phyloP scores from a whole-genome alignment of 805 yeast genomes.

The Ogataea neopini region DNA sequence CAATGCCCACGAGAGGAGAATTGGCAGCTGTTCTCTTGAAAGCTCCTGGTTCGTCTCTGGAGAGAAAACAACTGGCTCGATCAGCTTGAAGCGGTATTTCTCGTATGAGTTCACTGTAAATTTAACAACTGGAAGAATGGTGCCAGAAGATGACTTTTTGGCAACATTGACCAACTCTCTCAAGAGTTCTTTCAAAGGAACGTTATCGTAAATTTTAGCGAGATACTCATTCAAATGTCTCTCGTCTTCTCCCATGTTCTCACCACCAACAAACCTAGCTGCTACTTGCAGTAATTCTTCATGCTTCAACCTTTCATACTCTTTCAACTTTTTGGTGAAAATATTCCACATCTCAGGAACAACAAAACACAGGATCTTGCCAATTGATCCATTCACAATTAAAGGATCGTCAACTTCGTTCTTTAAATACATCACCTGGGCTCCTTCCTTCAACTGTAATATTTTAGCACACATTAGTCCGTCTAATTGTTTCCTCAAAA shows the following conservation, averaged over 20 bases:
- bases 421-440: slow-evolving; percentile 93
- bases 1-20: slow-evolving; percentile 77
- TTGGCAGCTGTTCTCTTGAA: slow-evolving; percentile 61
- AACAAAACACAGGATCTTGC: slow-evolving; percentile 64
- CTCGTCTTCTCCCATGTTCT: slow-evolving; percentile 16
- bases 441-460: slow-evolving; percentile 71
- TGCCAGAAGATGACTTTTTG: slow-evolving; percentile 14
- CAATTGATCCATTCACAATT: slow-evolving; percentile 90
- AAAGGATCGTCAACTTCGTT: slow-evolving; percentile 61
- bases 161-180: slow-evolving; percentile 29
- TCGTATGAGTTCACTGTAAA: slow-evolving; percentile 41
- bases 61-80: slow-evolving; percentile 39
- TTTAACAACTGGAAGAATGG: slow-evolving; percentile 46
- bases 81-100: slow-evolving; percentile 30
- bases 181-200: slow-evolving; percentile 6
- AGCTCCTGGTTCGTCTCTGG: slow-evolving; percentile 32
- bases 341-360: slow-evolving; percentile 29
- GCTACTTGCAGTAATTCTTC: slow-evolving; percentile 20
- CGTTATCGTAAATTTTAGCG: slow-evolving; percentile 10
- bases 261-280: slow-evolving; percentile 18
- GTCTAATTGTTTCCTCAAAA: slow-evolving; percentile 26
- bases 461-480: slow-evolving; percentile 69
- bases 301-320: slow-evolving; percentile 22
- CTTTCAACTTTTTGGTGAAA: slow-evolving; percentile 28
- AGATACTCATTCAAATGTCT: slow-evolving; percentile 23